Evolutionary conservation across 495 filamentous ascomycete genomes (phyloP), one percentile per base, ranked within the genome.

Genomic region (Aspergillus cavernicola): DNA sequence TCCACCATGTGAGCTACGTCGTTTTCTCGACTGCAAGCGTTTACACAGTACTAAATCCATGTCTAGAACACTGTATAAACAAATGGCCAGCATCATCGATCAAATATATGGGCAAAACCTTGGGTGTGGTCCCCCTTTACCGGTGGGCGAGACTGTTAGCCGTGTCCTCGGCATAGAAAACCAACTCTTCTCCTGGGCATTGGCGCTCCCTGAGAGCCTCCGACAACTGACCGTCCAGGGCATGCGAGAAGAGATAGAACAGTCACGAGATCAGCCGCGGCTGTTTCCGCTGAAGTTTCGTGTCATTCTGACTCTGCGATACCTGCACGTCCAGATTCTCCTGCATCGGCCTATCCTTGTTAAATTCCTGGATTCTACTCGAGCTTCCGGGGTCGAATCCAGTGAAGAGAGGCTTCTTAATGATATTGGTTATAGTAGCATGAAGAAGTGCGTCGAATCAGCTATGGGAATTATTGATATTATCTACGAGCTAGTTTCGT

Each of bases 101-200:
- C 56, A 54, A 9, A 60, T 72, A 6, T 74, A 74, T 20, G 70
- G 66, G 11, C 68, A 68, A 16, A 76, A 76, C 40, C 61, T 75
- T 6, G 70, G 68, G 0, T 69, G 65, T 22, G 63, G 61, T 1
- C 49, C 20, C 3, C 46, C 63, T 1, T 35, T 55, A 2, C 20
- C 43, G 1, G 50, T 60, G 2, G 55, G 52, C 31, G 54, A 66
- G 26, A 53, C 52, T 0, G 32, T 59, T 2, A 18, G 57, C 2
- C 57, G 59, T 24, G 54, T 63, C 16, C 57, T 60, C 33, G 33
- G 32, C 1, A 31, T 65, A 19, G 57, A 65, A 26, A 46, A 62
- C 11, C 16, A 43, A 6, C 28, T 65, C 0, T 60, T 60, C 35
- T 36, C 52, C 10, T 65, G 62, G 62, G 57, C 58, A 28, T 37